These are phyloP conservation scores for Amniculicola lignicola DNA, from an alignment of 495 filamentous ascomycete species.

Conservation along the genomic window DNA sequence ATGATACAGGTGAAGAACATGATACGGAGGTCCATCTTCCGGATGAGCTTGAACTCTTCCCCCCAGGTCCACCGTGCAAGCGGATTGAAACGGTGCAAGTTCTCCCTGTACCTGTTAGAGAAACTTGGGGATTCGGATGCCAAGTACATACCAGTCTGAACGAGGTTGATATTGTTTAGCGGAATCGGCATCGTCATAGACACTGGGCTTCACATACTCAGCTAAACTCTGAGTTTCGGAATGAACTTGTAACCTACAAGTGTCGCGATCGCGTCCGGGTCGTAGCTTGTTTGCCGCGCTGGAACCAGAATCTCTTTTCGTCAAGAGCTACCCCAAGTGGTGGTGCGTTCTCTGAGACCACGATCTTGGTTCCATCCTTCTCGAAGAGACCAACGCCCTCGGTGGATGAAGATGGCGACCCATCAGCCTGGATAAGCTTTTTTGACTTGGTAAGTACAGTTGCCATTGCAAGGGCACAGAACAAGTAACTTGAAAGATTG, in stretches of 20 bases:
- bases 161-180: slow-evolving; percentile 53
- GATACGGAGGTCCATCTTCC: slow-evolving; percentile 38
- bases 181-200: slow-evolving; percentile 51
- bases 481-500: too few relatives aligned
- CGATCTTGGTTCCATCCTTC: slow-evolving; percentile 4
- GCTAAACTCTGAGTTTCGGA: not conserved
- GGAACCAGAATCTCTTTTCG: slow-evolving; percentile 30
- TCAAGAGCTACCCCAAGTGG: slow-evolving; percentile 20
- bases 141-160: slow-evolving; percentile 42
- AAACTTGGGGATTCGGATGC: not conserved
- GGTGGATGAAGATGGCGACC: too few relatives aligned
- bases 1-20: slow-evolving; percentile 28
- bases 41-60: slow-evolving; percentile 44
- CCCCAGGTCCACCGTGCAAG: slow-evolving; percentile 51
- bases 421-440: too few relatives aligned
- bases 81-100: slow-evolving; percentile 53
- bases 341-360: slow-evolving; percentile 6
- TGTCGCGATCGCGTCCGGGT: slow-evolving; percentile 57
- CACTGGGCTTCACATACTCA: slow-evolving; percentile 40
- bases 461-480: not conserved
- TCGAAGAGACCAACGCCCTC: not conserved
- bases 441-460: too few relatives aligned
- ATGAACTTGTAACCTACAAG: slow-evolving; percentile 38
- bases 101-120: slow-evolving; percentile 41
- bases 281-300: slow-evolving; percentile 33